Percentiles rank a stretch among this genome's conserved stretches.
phyloP scores from a whole-genome alignment of 2,329 filamentous ascomycete genomes.

The Monilinia fructigena region DNA sequence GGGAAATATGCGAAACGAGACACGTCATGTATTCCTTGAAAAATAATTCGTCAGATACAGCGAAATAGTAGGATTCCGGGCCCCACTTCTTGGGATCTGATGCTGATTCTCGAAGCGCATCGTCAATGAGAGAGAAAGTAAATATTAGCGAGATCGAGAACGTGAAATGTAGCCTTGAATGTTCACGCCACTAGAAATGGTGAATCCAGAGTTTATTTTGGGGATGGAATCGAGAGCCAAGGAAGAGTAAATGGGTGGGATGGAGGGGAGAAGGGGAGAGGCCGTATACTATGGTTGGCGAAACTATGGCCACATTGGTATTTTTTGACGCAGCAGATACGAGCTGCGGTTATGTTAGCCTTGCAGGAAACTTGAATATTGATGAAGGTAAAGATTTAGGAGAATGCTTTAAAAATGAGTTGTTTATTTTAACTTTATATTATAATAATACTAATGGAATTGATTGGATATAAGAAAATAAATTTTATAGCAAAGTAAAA shows the following conservation, averaged over 20 bases:
- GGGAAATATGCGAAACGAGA: not conserved
- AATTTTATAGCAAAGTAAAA: no score
- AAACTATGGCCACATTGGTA: slow-evolving; percentile 26
- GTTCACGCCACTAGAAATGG: slow-evolving; percentile 21
- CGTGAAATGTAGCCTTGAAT: slow-evolving; percentile 26
- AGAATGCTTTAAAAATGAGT: no score
- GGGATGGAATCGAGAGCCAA: slow-evolving; percentile 7
- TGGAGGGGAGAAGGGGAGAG: slow-evolving; percentile 25
- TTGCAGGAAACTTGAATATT: not conserved
- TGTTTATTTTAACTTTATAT: no score
- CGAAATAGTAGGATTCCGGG: slow-evolving; percentile 28
- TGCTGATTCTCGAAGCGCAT: slow-evolving; percentile 10
- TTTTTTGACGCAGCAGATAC: slow-evolving; percentile 1
- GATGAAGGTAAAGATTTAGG: no score
- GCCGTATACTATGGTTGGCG: slow-evolving; percentile 27
- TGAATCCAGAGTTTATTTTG: slow-evolving; percentile 21
- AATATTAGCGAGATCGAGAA: slow-evolving; percentile 25
- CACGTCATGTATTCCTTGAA: slow-evolving; percentile 18
- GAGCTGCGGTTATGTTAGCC: not conserved
- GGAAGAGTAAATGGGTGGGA: slow-evolving; percentile 23
- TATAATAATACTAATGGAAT: no score
- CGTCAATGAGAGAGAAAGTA: slow-evolving; percentile 23
- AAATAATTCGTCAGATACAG: slow-evolving; percentile 1
- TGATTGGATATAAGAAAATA: no score
- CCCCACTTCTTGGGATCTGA: slow-evolving; percentile 17